Evolutionary conservation across 2,329 filamentous ascomycete species (phyloP).

Genomic region (Penicillium fuscoglaucum): DNA sequence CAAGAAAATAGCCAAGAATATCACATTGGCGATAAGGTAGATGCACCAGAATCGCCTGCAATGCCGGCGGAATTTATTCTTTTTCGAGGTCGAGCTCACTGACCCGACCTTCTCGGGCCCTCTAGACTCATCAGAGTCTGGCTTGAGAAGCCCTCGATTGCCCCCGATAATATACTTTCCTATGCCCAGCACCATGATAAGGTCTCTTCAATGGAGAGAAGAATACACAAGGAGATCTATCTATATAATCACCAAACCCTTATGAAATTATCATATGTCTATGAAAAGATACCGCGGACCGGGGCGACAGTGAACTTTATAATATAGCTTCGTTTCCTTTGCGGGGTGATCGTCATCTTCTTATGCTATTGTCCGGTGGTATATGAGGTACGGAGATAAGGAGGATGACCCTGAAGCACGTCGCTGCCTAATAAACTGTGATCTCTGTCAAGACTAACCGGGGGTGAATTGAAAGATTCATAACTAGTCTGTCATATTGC

Average conservation of each 20-base stretch:
- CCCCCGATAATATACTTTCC: constrained; percentile 16
- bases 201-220: neutral
- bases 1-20: constrained; percentile 49
- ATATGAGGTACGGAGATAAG: neutral
- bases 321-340: neutral
- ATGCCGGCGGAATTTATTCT: constrained; percentile 45
- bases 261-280: constrained; percentile 2
- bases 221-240: neutral
- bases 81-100: constrained; percentile 11
- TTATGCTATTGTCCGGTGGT: neutral
- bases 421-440: neutral
- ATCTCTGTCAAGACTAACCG: neutral
- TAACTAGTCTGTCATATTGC: neutral
- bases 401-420: neutral
- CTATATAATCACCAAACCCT: neutral
- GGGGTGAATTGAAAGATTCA: neutral
- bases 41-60: constrained; percentile 48
- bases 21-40: constrained; percentile 45
- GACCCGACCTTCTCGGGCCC: constrained; percentile 16
- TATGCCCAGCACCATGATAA: constrained; percentile 1
- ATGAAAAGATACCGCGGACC: constrained; percentile 1
- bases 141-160: constrained; percentile 17
- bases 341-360: constrained; percentile 1
- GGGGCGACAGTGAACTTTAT: neutral
- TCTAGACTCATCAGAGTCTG: constrained; percentile 5